Evolutionary conservation across 192 early-diverging fungal species (phyloP).

Genomic region (Coemansia sp.): DNA sequence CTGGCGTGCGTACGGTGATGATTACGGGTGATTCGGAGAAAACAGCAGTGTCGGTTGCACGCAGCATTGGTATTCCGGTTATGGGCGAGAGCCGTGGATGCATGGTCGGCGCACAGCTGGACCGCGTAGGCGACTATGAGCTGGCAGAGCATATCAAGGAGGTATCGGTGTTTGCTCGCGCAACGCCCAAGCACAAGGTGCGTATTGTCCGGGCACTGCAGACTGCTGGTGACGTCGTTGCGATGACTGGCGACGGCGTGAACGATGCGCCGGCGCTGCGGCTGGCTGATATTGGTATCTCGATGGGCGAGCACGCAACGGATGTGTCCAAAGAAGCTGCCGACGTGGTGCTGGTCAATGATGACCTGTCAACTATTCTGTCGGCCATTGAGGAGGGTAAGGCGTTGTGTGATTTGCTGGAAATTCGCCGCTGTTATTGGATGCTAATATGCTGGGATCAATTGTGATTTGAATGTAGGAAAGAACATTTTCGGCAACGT

Average conservation of each 20-base stretch:
- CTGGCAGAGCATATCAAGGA: slow-evolving; percentile 62
- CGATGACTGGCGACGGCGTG: slow-evolving; percentile 97
- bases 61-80: slow-evolving; percentile 74
- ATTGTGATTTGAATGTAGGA: slow-evolving; percentile 2
- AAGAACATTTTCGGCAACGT: slow-evolving; percentile 99
- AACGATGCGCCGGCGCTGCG: slow-evolving; percentile 95
- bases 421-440: neutral
- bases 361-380: slow-evolving; percentile 91
- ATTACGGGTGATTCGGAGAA: slow-evolving; percentile 95
- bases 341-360: slow-evolving; percentile 96
- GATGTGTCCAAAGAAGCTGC: slow-evolving; percentile 97
- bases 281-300: slow-evolving; percentile 94
- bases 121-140: slow-evolving; percentile 63
- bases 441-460: neutral
- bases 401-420: neutral
- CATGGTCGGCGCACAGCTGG: slow-evolving; percentile 72
- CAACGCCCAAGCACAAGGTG: slow-evolving; percentile 87
- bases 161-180: slow-evolving; percentile 77
- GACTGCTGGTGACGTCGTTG: slow-evolving; percentile 80
- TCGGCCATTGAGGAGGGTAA: slow-evolving; percentile 92
- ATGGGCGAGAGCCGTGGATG: slow-evolving; percentile 55
- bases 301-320: slow-evolving; percentile 94
- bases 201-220: slow-evolving; percentile 89
- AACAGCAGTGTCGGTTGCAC: slow-evolving; percentile 88
- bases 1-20: slow-evolving; percentile 93